Percentiles rank a stretch among this genome's conserved stretches.
Conservation (phyloP, 2,329 filamentous ascomycete species). For the Lasiodiplodia sp. region DNA sequence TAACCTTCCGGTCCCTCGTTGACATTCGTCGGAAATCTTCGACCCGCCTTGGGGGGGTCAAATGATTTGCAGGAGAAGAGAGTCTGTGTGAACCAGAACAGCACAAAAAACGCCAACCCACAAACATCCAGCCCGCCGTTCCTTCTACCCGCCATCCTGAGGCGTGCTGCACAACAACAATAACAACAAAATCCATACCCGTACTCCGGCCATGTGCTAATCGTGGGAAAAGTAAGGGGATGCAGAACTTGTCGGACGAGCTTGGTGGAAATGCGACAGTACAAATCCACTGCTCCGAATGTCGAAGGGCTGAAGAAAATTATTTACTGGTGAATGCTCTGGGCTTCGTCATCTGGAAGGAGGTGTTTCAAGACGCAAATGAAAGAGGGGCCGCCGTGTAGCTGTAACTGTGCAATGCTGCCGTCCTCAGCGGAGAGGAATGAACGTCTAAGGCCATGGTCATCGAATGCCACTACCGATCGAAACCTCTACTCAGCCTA, state of each 20-base stretch:
- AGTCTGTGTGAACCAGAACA: neutral
- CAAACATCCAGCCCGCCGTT: slow-evolving; percentile 7
- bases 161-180: slow-evolving; percentile 2
- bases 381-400: slow-evolving; percentile 19
- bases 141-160: slow-evolving; percentile 16
- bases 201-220: slow-evolving; percentile 26
- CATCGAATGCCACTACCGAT: slow-evolving; percentile 12
- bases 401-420: slow-evolving; percentile 15
- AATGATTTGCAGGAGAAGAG: slow-evolving; percentile 2
- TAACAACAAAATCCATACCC: slow-evolving; percentile 9
- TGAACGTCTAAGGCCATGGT: slow-evolving; percentile 14
- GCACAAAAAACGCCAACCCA: slow-evolving; percentile 14
- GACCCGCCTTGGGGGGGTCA: neutral
- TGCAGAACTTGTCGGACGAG: neutral
- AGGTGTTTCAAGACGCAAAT: neutral
- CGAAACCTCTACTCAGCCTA: slow-evolving; percentile 14
- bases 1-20: neutral
- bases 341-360: slow-evolving; percentile 5
- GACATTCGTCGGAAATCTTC: neutral
- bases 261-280: neutral
- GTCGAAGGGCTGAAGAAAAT: slow-evolving; percentile 10
- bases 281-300: neutral
- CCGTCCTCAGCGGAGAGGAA: slow-evolving; percentile 5
- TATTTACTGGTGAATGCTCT: slow-evolving; percentile 16
- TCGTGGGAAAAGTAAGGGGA: neutral